These are phyloP conservation scores for Dalbergia cultrata DNA, from an alignment of 306 rosid species.

Conservation along the genomic window DNA sequence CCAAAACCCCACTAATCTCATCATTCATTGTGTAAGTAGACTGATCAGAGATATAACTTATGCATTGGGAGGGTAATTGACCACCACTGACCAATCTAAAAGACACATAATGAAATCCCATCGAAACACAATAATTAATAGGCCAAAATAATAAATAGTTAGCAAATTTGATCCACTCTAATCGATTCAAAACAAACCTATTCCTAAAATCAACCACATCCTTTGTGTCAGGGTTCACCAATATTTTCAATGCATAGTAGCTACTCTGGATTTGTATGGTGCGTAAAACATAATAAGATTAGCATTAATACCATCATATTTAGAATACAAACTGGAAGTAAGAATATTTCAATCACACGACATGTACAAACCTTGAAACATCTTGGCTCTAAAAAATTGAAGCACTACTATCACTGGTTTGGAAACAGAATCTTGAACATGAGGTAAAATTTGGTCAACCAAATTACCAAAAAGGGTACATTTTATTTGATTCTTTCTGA, in stretches of 20 bases:
- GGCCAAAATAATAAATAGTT: no score
- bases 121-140: neutral
- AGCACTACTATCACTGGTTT: neutral
- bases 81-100: neutral
- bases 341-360: no score
- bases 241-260: neutral
- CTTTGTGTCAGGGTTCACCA: neutral
- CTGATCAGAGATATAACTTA: neutral
- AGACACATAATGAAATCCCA: no score
- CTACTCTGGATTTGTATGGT: neutral
- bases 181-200: no score
- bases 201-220: neutral
- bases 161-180: no score
- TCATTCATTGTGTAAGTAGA: neutral
- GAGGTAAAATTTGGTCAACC: neutral
- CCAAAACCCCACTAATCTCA: neutral
- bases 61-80: neutral
- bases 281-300: no score
- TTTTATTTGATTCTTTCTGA: no score
- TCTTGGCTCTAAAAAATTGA: no score
- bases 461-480: no score
- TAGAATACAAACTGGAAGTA: no score
- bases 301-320: no score
- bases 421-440: no score
- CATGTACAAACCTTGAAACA: neutral